Base-by-base conservation (phyloP, 23 red algal genomes). In the Gracilariopsis chorda region DNA sequence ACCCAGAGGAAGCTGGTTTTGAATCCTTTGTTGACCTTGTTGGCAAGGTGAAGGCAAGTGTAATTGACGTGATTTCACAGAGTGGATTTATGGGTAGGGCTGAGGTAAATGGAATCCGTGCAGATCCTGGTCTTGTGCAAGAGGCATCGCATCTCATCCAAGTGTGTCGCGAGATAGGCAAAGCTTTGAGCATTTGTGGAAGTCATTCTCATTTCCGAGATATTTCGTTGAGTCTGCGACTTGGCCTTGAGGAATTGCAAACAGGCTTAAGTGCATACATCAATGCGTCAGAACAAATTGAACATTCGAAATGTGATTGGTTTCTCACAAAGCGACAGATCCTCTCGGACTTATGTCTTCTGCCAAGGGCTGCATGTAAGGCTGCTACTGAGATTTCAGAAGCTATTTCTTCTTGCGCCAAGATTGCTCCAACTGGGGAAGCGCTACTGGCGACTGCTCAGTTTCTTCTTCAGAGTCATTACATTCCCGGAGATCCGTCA, bases 201-300 rank as follows among this genome's bases (percentile, higher is more conserved):
- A 46, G 41, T 29, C 48, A 53, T 37, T 77, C 45, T 28, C 68
- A 89, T 29, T 89, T 78, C 69, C 17, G 85, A 77, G 85, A 89
- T 70, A 40, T 86, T 69, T 51, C 82, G 8, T 36, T 51, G 33
- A 24, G 63, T 28, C 62, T 86, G 12, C 60, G 37, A 46, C 62
- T 86, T 32, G 82, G 82, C 32, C 27, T 86, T 51, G 29, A 65
- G 29, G 82, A 86, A 65, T 37, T 86, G 23, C 61, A 86, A 9
- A 47, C 68, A 49, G 82, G 82, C 20, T 21, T 86, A 3, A 17
- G 17, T 30, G 30, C n/a, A 24, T 27, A 37, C 23, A 19, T 71
- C 23, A 60, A 17, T 16, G 32, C 32, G 19, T 32, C 60, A 27
- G 14, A 86, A 49, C 19, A 70, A 25, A 53, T 21, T 61, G 47